Base-by-base conservation (phyloP, 75 land plant genomes). In the Adiantum capillusveneris region DNA sequence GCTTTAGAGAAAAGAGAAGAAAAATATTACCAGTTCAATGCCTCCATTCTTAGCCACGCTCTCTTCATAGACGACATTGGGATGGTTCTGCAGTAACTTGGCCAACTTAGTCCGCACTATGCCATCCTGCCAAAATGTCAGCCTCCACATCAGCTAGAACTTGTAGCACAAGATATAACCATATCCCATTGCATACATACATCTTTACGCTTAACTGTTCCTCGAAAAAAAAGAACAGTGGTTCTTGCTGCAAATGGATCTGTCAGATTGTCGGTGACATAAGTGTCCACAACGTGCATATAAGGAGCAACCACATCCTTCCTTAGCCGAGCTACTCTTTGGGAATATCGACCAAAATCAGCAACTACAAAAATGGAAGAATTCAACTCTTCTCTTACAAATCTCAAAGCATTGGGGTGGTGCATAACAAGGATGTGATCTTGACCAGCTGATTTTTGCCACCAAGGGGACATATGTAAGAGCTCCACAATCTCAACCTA, bases 291-390 rank as follows among this genome's bases (percentile, higher is more conserved):
- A 13, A 88, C 77, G 58, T 93, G 98, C 12, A 68, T 81, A 57
- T 93, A 89, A 14, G 95, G 98, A 6, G 97, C 80, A 14, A 92
- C 90, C 18, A 93, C 85, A 63, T 93, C 96, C 60, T 93, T 93
- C 9, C 67, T 43, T 12, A 93, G 67, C 57, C 46, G 74, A 9
- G 98, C 71, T 13, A 81, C 58, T 46, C 31, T 62, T 58, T 58
- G 70, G 24, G 82, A 75, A 19, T 65, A 69, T 28, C 95, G 81
- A 3, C 86, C 94, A 73, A 93, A 88, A 74, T 93, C 98, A 7
- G 82, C 85, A 65, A 89, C 82, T 53, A 93, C 53, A 62, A 85
- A 78, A 49, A 89, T 81, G 7, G 96, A 83, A 39, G 86, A 59
- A 64, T 83, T 93, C 56, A 88, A 48, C 56, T 70, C 43, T 17